phyloP scores from a whole-genome alignment of 1,139 yeast genomes.

The Pichia norvegensis region DNA sequence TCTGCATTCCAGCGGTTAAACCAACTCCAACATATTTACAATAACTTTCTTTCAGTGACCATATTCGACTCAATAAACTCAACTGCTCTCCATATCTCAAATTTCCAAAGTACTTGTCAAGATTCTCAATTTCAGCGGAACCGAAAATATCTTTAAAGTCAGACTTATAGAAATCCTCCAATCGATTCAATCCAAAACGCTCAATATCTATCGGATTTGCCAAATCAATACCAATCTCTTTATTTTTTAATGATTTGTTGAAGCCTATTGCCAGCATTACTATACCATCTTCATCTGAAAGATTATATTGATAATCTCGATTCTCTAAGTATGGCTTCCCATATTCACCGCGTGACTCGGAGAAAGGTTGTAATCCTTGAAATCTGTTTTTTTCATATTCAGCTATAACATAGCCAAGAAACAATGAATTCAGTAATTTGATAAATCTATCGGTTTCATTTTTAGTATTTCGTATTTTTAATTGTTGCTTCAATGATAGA shows the following conservation, averaged over 20 bases:
- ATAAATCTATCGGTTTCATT: constrained; percentile 13
- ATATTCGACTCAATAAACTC: constrained; percentile 39
- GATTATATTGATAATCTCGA: constrained; percentile 35
- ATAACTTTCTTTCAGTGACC: constrained; percentile 72
- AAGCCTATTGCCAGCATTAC: constrained; percentile 38
- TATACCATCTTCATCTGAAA: constrained; percentile 51
- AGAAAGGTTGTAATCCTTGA: constrained; percentile 13
- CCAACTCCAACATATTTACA: constrained; percentile 59
- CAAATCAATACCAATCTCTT: constrained; percentile 50
- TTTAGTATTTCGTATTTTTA: constrained; percentile 20
- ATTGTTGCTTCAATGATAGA: constrained; percentile 18
- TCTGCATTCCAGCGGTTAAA: constrained; percentile 41
- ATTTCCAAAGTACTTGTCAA: constrained; percentile 20
- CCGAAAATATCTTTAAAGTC: constrained; percentile 47
- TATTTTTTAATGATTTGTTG: constrained; percentile 18
- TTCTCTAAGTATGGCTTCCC: constrained; percentile 37
- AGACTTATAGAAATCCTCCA: constrained; percentile 29
- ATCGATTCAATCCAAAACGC: constrained; percentile 25
- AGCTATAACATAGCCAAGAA: constrained; percentile 19
- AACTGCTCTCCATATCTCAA: constrained; percentile 13
- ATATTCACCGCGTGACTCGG: constrained; percentile 22
- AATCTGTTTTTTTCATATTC: constrained; percentile 9
- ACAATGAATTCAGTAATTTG: constrained; percentile 20
- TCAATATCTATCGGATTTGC: constrained; percentile 45
- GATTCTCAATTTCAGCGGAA: constrained; percentile 31